Evolutionary conservation across 2,329 filamentous ascomycete species (phyloP), one percentile per base, ranked within the genome.

Genomic region (Plectosphaerella plurivora): DNA sequence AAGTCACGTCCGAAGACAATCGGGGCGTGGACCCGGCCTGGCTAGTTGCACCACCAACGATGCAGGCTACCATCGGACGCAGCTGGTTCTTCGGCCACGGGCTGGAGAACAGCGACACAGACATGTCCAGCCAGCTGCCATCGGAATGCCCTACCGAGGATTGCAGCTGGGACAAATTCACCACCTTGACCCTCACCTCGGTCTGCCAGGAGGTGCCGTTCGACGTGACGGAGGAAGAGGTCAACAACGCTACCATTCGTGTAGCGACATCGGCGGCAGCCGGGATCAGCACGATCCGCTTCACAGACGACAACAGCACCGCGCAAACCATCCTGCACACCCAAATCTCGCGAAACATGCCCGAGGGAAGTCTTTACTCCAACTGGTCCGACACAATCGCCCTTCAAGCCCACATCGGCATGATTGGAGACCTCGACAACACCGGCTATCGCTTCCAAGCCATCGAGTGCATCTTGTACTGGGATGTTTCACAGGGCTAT

Each of bases 381-480:
- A 24, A 16, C 5, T 22, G 22, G 4, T 15, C 16, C 7, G 2
- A 12, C 3, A 16, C 12, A 5, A 24, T 20, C 12, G n/a, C 48
- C 15, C n/a, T 50, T 22, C 16, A 42, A 7, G 20, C 25, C 8
- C 48, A 50, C 14, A 14, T 50, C 22, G 48, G 35, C 15, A 35
- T 25, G 35, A 25, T 50, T 8, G 37, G 37, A 18, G 22, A 50
- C 18, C 16, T 25, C 37, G 7, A 15, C 6, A 3, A 8, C 4
- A 16, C 25, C 36, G 18, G 20, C 15, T 33, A 16, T 0, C 20
- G 33, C 11, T 48, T 45, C 14, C 35, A 50, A 14, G 48, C 37
- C n/a, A 20, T 28, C 41, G 48, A 50, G 14, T 50, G 48, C 28
- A 45, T 50, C 36, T n/a, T 50, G 2, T 50, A 28, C 48, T 50